These are phyloP conservation scores for Naganishia kalamii DNA, from an alignment of 768 basidiomycete species.

Conservation along the genomic window DNA sequence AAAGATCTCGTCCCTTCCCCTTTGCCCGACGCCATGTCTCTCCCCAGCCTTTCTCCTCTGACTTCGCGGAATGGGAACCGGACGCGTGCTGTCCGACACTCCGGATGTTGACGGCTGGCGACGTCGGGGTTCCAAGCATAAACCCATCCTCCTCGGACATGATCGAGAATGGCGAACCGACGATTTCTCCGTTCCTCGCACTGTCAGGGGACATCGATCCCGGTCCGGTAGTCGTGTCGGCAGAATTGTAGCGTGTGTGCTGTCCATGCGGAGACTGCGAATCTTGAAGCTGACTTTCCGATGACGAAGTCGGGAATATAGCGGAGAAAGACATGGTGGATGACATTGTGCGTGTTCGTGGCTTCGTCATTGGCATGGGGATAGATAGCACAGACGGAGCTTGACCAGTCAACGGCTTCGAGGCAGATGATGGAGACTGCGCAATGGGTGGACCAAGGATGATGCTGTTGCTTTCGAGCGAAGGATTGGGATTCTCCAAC, in stretches of 20 bases:
- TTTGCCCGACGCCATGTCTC: neutral
- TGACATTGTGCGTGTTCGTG: constrained; percentile 8
- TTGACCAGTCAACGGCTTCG: too few species aligned
- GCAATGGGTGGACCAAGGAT: too few species aligned
- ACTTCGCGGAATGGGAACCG: neutral
- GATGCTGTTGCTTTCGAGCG: too few species aligned
- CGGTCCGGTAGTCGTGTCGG: neutral
- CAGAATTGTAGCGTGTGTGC: neutral
- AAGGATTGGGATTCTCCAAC: too few species aligned
- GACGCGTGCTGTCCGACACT: too few species aligned
- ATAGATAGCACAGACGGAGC: neutral
- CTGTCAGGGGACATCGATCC: neutral
- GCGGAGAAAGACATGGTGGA: constrained; percentile 14
- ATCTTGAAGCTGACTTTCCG: neutral
- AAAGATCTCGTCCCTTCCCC: too few species aligned
- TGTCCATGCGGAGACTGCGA: neutral
- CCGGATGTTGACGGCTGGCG: too few species aligned
- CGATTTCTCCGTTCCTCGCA: neutral
- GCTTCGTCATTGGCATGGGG: neutral
- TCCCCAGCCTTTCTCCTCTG: too few species aligned
- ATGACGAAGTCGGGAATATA: neutral
- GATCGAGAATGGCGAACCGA: constrained; percentile 8
- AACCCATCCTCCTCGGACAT: neutral
- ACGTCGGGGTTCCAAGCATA: neutral
- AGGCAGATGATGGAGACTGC: neutral